Evolutionary conservation across 2,329 filamentous ascomycete species (phyloP).

Genomic region (Exophiala dermatitidis): DNA sequence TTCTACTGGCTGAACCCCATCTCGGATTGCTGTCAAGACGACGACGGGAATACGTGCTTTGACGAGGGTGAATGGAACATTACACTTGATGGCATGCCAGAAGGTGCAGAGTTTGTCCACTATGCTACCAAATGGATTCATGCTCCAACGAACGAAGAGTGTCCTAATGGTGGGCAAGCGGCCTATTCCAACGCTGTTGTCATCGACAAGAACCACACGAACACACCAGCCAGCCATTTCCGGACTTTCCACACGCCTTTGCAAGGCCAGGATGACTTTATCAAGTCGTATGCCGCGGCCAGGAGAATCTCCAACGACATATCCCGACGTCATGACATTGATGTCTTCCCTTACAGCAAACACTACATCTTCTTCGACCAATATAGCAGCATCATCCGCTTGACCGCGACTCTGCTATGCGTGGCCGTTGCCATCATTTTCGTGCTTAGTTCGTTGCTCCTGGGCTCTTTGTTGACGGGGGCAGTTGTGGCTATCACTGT

Average conservation of each 20-base stretch:
- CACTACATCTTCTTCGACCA: slow-evolving; percentile 99
- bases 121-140: slow-evolving; percentile 79
- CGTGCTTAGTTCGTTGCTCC: slow-evolving; percentile 65
- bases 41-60: slow-evolving; percentile 69
- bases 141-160: slow-evolving; percentile 72
- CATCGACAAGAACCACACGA: slow-evolving; percentile 59
- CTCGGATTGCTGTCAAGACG: slow-evolving; percentile 65
- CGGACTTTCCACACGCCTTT: slow-evolving; percentile 82
- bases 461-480: slow-evolving; percentile 77
- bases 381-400: slow-evolving; percentile 73
- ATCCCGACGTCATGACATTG: slow-evolving; percentile 60
- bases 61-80: slow-evolving; percentile 78
- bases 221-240: slow-evolving; percentile 80
- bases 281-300: slow-evolving; percentile 79
- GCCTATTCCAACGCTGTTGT: slow-evolving; percentile 80
- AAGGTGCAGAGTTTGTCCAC: slow-evolving; percentile 80
- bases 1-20: slow-evolving; percentile 93
- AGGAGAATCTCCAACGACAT: slow-evolving; percentile 79
- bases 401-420: slow-evolving; percentile 72
- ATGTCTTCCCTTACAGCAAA: slow-evolving; percentile 92
- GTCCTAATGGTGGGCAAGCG: slow-evolving; percentile 80
- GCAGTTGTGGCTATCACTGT: slow-evolving; percentile 79
- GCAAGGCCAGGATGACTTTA: slow-evolving; percentile 84
- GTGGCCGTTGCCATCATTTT: slow-evolving; percentile 83
- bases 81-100: slow-evolving; percentile 82